Percentiles rank a stretch among this genome's conserved stretches.
Evolutionary conservation across 78 protist genomes (phyloP).

Genomic region (Mantamonas sphyraenae): DNA sequence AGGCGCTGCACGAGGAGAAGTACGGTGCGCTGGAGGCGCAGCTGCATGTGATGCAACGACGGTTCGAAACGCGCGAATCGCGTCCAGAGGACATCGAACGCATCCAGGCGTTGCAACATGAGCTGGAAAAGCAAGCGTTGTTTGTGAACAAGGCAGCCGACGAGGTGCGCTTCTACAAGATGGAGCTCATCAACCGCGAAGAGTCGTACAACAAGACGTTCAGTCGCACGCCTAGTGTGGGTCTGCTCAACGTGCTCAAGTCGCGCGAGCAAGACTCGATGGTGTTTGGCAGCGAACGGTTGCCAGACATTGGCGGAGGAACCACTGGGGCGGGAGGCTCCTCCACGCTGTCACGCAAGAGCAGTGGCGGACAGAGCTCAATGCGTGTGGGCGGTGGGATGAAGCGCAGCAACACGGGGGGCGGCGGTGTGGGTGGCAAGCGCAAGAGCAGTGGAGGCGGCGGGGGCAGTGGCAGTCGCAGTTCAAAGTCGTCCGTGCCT

Average conservation of each 20-base stretch:
- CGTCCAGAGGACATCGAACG: constrained; percentile 33
- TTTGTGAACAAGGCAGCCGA: neutral
- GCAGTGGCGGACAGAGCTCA: no score
- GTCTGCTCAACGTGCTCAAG: constrained; percentile 14
- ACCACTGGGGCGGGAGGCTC: no score
- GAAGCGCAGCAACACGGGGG: no score
- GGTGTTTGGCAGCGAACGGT: no score
- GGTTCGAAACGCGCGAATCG: constrained; percentile 23
- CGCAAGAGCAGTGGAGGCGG: no score
- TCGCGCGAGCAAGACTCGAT: neutral
- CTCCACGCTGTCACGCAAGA: no score
- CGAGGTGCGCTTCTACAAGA: constrained; percentile 31
- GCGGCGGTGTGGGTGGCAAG: no score
- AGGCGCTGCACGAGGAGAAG: neutral
- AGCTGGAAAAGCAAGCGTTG: neutral
- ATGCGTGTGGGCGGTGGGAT: no score
- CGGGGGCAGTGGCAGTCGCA: no score
- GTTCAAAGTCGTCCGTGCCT: no score
- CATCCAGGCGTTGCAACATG: constrained; percentile 9
- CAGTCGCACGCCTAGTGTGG: constrained; percentile 35
- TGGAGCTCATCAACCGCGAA: constrained; percentile 54
- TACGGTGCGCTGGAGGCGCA: neutral
- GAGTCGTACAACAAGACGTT: constrained; percentile 42
- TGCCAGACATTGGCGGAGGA: no score
- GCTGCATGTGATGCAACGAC: constrained; percentile 2